Evolutionary conservation across 768 basidiomycete genomes (phyloP).

Genomic region (Suillus clintonianus): DNA sequence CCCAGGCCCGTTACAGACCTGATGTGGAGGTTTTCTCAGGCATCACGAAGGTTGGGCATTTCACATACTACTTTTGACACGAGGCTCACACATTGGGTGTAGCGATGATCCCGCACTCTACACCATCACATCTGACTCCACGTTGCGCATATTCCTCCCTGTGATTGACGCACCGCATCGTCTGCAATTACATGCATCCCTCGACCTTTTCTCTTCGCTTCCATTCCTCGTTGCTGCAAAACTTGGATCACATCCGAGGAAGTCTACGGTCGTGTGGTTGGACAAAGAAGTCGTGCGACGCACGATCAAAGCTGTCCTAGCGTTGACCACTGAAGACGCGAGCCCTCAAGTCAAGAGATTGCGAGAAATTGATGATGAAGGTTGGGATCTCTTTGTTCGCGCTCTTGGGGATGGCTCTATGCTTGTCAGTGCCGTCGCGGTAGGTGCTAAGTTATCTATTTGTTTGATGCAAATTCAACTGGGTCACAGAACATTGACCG

Average conservation of each 20-base stretch:
- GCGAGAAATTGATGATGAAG: conserved; percentile 66
- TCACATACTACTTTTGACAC: conserved; percentile 25
- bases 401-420: conserved; percentile 74
- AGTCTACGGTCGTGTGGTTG: conserved; percentile 67
- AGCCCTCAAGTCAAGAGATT: conserved; percentile 40
- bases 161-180: conserved; percentile 84
- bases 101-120: conserved; percentile 81
- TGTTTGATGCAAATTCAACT: background rate
- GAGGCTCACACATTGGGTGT: conserved; percentile 9
- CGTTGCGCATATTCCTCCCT: conserved; percentile 82
- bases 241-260: conserved; percentile 21
- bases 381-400: conserved; percentile 80
- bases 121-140: conserved; percentile 81
- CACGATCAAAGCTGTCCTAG: conserved; percentile 46
- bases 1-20: conserved; percentile 72
- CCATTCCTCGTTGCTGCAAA: conserved; percentile 40
- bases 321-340: conserved; percentile 10
- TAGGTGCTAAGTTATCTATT: conserved; percentile 38
- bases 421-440: conserved; percentile 70
- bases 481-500: conserved; percentile 78
- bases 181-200: conserved; percentile 80
- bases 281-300: conserved; percentile 61
- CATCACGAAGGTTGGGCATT: conserved; percentile 54
- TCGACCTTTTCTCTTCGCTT: conserved; percentile 71
- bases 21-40: conserved; percentile 71